Evolutionary conservation across 2,329 filamentous ascomycete species (phyloP), one percentile per base, ranked within the genome.

Genomic region (Hypoxylon sp.): DNA sequence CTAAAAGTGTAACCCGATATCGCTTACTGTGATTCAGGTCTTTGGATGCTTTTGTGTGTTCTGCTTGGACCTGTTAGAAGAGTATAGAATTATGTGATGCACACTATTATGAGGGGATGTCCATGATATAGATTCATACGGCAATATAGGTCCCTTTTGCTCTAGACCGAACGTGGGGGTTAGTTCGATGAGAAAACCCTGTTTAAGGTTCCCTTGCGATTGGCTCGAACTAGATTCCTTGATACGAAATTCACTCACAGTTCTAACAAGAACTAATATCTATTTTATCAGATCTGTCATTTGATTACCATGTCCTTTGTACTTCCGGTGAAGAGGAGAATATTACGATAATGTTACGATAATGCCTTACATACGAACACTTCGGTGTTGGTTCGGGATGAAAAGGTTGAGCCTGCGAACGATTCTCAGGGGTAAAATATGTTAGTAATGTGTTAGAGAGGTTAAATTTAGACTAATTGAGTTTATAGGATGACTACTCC

Each of bases 21-120:
- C 62, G 62, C 62, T 53, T 59, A 24, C 42, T 60, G 56, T 60
- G 56, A 44, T 52, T 10, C 50, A 24, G 26, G 3, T 3, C n/a
- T 39, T 22, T 46, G 19, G 2, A 13, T 33, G 8, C 37, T 48
- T 37, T 55, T 50, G 42, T 31, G 50, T 56, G 52, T 37, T 46
- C 24, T 47, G 24, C 35, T 47, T 8, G 35, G 35, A 22, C 26
- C 37, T 66, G 54, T 24, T 17, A 48, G 22, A 10, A 39, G 42
- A 5, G 31, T 37, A 29, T 50, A 50, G 55, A 13, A 29, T 17
- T 52, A 47, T 61, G 26, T 22, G 17, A 52, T 51, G 26, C 26
- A 33, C 56, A 51, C 42, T 50, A 51, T 65, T 58, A 14, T 42
- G 48, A 48, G 33, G 19, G 13, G 50, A 19, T 29, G 33, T 10